Evolutionary conservation across 2,329 filamentous ascomycete genomes (phyloP), one percentile per base, ranked within the genome.

Genomic region (Cercospora nicotianae): DNA sequence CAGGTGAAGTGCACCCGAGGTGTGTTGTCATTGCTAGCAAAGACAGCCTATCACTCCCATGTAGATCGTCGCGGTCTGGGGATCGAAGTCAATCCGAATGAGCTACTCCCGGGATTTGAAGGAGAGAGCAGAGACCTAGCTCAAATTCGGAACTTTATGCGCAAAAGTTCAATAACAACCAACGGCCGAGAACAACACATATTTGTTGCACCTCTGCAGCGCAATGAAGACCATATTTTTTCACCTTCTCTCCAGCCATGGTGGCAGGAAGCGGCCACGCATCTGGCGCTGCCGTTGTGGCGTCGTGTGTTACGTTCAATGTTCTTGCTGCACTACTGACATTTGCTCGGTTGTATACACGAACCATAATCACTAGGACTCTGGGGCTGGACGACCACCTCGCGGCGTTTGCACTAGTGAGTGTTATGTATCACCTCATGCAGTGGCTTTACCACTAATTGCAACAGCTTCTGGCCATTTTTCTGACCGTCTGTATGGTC

Each of bases 301-400:
- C 58, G 4, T 60, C 65, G 5, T 65, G 55, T 23, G 48, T 63
- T 59, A 61, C 59, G 5, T 70, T 70, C 28, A 69, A 42, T 18
- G 36, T 33, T 33, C 31, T 70, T 26, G 69, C 67, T 33, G 69
- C 33, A 20, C 5, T 65, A 6, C 63, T 70, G 55, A 65, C 64
- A 2, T 36, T 65, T 8, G 36, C 62, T 20, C 42, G 69, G 10
- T 12, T 70, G n/a, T 67, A 63, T 12, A 69, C 69, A 1, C 45
- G 69, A 31, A 59, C 36, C 23, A n/a, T 30, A 16, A 64, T 70
- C 26, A 60, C 64, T 16, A 58, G 53, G 5, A 73, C 65, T 69
- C 65, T 64, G 36, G 70, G 71, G 7, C 33, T 67, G 26, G 71
- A 73, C 23, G 71, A 73, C 42, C 23, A 64, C 10, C 62, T 72